Percentiles rank a stretch among this genome's conserved stretches.
Conservation (phyloP, 2,329 filamentous ascomycete genomes). For the Peltaster fructicola region DNA sequence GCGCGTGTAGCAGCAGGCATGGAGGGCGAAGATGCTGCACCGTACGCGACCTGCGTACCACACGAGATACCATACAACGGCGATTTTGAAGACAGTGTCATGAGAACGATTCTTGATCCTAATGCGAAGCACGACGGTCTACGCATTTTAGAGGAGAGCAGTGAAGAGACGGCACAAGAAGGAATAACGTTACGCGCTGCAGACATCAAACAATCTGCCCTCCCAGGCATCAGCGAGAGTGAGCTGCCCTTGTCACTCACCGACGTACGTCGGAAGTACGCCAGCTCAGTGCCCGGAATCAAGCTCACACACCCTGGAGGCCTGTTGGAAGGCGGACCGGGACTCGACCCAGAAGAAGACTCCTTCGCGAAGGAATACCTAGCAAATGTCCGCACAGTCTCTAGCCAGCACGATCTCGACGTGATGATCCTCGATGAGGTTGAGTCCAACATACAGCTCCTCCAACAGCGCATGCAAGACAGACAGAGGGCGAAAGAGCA, state of each 20-base stretch:
- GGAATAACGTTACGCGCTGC: conserved; percentile 12
- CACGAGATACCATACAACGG: conserved; percentile 26
- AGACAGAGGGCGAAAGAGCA: conserved; percentile 22
- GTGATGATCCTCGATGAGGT: conserved; percentile 17
- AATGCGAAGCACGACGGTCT: conserved; percentile 8
- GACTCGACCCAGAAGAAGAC: conserved; percentile 21
- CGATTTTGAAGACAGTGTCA: conserved; percentile 27
- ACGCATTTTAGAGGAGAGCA: conserved; percentile 12
- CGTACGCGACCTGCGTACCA: conserved; percentile 24
- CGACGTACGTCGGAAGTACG: conserved; percentile 25
- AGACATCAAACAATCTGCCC: conserved; percentile 11
- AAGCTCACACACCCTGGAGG: conserved; percentile 28
- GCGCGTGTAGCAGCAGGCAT: too few species aligned
- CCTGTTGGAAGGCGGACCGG: conserved; percentile 31
- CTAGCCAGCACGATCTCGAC: conserved; percentile 20
- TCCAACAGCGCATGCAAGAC: conserved; percentile 16
- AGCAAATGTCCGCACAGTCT: conserved; percentile 17
- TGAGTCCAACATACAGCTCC: conserved; percentile 11
- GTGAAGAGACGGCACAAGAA: conserved; percentile 11
- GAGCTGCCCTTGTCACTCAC: conserved; percentile 26
- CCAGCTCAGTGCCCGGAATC: conserved; percentile 26
- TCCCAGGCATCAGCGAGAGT: conserved; percentile 14
- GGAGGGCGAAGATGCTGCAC: too few species aligned
- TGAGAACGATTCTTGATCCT: conserved; percentile 22
- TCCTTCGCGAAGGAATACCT: conserved; percentile 25